Base-by-base conservation (phyloP, 768 basidiomycete genomes). In the Astraeus odoratus region DNA sequence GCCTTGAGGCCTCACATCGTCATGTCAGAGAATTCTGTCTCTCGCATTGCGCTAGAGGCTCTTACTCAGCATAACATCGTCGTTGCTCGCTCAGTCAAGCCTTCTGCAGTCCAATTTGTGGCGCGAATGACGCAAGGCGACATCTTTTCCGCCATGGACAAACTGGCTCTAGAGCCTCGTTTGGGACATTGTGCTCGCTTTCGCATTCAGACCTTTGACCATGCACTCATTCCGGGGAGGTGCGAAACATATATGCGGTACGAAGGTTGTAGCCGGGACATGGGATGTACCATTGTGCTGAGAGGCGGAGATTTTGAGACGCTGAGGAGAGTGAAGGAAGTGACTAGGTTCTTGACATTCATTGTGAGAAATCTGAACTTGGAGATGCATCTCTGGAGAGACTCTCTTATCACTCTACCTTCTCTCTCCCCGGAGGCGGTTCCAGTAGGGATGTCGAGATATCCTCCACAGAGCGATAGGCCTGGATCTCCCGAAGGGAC, bases 241-340 rank as follows among this genome's bases (percentile, higher is more conserved):
- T 75, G 96, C 45, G 98, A 99, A 71, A 91, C 95, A 0, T 87
- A 91, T 58, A 93, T 99, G 91, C 84, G 96, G 1, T 98, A 98
- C 57, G 96, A 99, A 65, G 95, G 95, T 2, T 96, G 94, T 57
- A 86, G 78, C 58, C 77, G 78, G 40, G 90, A 96, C 51, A 86
- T 90, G 77, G 94, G 94, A 0, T 97, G 93, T 52, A 98, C 96
- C 2, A 84, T 99, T 53, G 74, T 98, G 30, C 64, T 99, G 37
- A 78, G 96, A 34, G 96, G 96, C 8, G 93, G 80, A 3, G 78
- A 94, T 57, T 73, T 84, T 44, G 83, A 85, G 30, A 88, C 80
- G 0, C 67, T 99, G 44, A 75, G 77, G 42, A 83, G 83, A 43
- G 76, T 98, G 60, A 99, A 99, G 72, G 85, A 86, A 58, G 86